Evolutionary conservation across 257 asterid genomes (phyloP), one percentile per base, ranked within the genome.

Genomic region (Leptodermis oblonga): DNA sequence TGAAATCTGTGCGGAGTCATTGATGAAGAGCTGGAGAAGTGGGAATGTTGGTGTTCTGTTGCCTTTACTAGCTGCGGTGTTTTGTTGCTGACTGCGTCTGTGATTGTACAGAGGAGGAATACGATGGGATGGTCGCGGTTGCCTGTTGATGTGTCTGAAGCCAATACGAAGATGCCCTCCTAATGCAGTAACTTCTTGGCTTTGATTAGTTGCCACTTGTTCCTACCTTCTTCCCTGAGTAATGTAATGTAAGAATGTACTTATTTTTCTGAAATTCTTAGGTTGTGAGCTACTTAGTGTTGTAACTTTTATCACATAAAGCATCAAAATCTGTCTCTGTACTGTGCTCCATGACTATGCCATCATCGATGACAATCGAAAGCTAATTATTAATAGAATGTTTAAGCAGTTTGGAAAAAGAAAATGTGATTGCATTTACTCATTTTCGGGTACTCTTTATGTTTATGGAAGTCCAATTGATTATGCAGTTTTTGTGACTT

Each of bases 61-160:
- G 65, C 87, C 90, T 31, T 26, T 82, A 68, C 68, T 88, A 36
- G 96, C 87, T 74, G 92, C 79, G 0, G 76, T 84, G 31, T 78
- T 87, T 33, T 90, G 82, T 67, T 86, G 82, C 75, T 88, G 25
- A 74, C 80, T 51, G 95, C 82, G 0, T 83, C 89, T 0, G 73
- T 85, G 81, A 49, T 83, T 56, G 28, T 88, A 64, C 89, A 79
- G 71, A 81, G 87, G 83, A 83, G 83, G 70, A 87, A 74, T 69
- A 69, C 83, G 14, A 48, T 73, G 72, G 88, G 74, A 7, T 92
- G 96, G 94, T 84, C 90, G 20, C 68, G 88, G 41, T 82, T 92
- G 79, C 96, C 97, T 62, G 61, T 83, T 62, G 96, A 92, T 77
- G 83, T 78, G 69, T 78, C 95, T 22, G 90, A 90, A 67, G 79